phyloP scores from a whole-genome alignment of 2,329 filamentous ascomycete genomes.

The Colletotrichum tabaci region DNA sequence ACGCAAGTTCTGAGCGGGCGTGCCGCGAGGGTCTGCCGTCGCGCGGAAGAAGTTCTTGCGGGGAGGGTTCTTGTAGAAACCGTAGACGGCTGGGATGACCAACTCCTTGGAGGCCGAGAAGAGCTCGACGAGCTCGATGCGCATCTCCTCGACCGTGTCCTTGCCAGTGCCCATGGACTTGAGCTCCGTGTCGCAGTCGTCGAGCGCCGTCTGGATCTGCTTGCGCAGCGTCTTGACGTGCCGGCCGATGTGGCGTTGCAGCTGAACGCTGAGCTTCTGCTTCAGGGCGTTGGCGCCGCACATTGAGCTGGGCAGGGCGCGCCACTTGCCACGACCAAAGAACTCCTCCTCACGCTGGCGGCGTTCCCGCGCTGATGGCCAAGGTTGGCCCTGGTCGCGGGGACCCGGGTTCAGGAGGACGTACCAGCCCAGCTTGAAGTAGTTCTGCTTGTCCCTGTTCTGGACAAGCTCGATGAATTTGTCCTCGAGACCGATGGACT shows the following conservation, averaged over 20 bases:
- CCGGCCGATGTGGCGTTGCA: constrained; percentile 67
- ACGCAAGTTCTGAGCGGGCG: constrained; percentile 66
- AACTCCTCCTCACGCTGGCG: constrained; percentile 62
- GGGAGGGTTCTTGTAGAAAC: constrained; percentile 70
- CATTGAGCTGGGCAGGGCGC: constrained; percentile 61
- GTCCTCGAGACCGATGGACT: constrained; percentile 67
- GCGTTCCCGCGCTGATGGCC: constrained; percentile 60
- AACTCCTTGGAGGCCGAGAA: constrained; percentile 68
- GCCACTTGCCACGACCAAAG: constrained; percentile 66
- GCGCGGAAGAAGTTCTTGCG: constrained; percentile 66
- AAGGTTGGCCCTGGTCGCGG: constrained; percentile 59
- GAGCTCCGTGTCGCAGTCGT: constrained; percentile 64
- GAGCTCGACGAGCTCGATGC: constrained; percentile 67
- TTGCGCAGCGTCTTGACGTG: constrained; percentile 65
- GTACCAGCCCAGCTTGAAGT: constrained; percentile 68
- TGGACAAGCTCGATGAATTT: constrained; percentile 69
- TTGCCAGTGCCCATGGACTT: constrained; percentile 65
- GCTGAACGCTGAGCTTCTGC: constrained; percentile 64
- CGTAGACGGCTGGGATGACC: constrained; percentile 68
- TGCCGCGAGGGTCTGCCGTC: constrained; percentile 64
- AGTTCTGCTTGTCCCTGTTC: constrained; percentile 65
- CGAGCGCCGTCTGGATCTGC: constrained; percentile 66
- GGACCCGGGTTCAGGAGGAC: constrained; percentile 65
- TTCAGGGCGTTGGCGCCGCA: constrained; percentile 63
- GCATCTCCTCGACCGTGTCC: constrained; percentile 68